Evolutionary conservation across 2,329 filamentous ascomycete genomes (phyloP).

Genomic region (Corniculantispora saksenae): DNA sequence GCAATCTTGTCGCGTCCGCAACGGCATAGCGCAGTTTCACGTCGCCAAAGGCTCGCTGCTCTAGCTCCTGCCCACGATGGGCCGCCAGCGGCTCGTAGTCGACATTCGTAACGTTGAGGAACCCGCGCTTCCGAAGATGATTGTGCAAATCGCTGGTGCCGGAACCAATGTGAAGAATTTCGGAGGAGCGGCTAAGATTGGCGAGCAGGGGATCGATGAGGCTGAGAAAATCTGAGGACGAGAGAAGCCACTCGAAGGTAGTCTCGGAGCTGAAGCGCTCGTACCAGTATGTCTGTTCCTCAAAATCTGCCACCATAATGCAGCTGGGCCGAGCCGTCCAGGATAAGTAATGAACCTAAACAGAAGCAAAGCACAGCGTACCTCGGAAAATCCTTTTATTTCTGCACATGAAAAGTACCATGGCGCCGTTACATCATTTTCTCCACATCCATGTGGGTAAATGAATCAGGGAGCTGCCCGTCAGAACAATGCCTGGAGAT

Average conservation of each 20-base stretch:
- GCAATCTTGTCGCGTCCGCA: constrained; percentile 46
- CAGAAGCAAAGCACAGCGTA: background rate
- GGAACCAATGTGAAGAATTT: constrained; percentile 49
- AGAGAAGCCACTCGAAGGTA: constrained; percentile 50
- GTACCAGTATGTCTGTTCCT: constrained; percentile 53
- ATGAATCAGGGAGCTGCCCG: background rate
- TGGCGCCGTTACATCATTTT: constrained; percentile 11
- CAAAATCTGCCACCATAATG: constrained; percentile 40
- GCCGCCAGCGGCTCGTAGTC: constrained; percentile 53
- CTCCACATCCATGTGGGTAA: constrained; percentile 14
- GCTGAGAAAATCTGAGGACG: constrained; percentile 43
- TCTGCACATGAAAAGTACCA: background rate
- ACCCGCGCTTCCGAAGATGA: constrained; percentile 44
- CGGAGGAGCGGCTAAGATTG: constrained; percentile 27
- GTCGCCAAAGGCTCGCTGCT: constrained; percentile 44
- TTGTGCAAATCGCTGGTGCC: constrained; percentile 54
- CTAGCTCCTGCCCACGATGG: constrained; percentile 43
- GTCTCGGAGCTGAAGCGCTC: constrained; percentile 46
- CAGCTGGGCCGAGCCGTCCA: background rate
- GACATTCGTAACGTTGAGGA: constrained; percentile 47
- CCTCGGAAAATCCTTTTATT: background rate
- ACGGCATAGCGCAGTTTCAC: constrained; percentile 45
- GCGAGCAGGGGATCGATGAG: constrained; percentile 42
- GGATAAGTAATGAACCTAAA: background rate
- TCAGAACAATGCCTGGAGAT: background rate